phyloP scores from a whole-genome alignment of 306 rosid genomes.

The Inga leiocalycina region DNA sequence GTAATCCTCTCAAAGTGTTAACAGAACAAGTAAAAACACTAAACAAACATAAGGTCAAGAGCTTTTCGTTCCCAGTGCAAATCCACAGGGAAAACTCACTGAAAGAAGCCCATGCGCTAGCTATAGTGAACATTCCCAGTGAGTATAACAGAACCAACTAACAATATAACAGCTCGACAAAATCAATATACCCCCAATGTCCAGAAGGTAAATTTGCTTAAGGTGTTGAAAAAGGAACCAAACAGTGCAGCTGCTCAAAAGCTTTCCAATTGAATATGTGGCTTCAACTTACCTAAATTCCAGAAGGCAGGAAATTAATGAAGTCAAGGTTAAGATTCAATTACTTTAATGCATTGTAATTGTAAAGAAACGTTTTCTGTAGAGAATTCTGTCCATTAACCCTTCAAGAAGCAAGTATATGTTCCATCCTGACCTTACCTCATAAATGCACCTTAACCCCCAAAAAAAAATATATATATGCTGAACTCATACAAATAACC shows the following conservation, averaged over 20 bases:
- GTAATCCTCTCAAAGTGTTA: no score
- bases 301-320: constrained; percentile 16
- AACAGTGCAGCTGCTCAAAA: constrained; percentile 11
- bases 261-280: background rate
- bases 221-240: background rate
- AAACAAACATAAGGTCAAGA: no score
- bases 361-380: constrained; percentile 5
- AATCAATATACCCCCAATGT: background rate
- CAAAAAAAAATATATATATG: background rate
- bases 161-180: constrained; percentile 17
- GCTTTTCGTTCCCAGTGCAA: no score
- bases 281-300: constrained; percentile 1
- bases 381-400: constrained; percentile 29
- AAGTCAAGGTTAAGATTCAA: constrained; percentile 32
- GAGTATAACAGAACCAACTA: constrained; percentile 15
- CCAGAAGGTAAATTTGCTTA: background rate
- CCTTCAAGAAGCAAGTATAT: constrained; percentile 39
- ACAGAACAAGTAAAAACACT: no score
- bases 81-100: background rate
- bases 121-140: background rate
- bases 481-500: constrained; percentile 3
- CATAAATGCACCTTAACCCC: constrained; percentile 35
- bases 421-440: constrained; percentile 27
- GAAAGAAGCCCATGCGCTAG: background rate
- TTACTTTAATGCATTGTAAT: background rate